Evolutionary conservation across 2,329 filamentous ascomycete genomes (phyloP), one percentile per base, ranked within the genome.

Genomic region (Torrubiellomyces zombiae): DNA sequence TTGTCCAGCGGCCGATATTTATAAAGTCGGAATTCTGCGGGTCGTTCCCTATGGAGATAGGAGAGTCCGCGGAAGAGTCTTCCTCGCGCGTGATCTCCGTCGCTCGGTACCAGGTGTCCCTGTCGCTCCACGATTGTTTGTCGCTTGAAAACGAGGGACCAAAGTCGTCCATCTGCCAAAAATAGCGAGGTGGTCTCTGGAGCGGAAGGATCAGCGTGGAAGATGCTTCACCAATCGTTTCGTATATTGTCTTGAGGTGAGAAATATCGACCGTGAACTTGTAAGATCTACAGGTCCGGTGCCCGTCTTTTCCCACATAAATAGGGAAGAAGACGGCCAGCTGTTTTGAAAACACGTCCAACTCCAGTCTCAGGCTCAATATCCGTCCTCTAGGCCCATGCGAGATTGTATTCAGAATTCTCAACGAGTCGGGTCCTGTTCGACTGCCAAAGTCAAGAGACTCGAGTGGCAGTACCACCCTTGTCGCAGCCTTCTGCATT

Each of bases 361-460:
- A 25, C 22, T 46, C 42, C 8, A 55, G 18, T 10, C 32, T 39
- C 5, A 52, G 15, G 2, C 35, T 31, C 2, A 28, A 28, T n/a
- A n/a, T n/a, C n/a, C n/a, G n/a, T n/a, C n/a, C n/a, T n/a, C n/a
- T n/a, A 5, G 22, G 7, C 3, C 28, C 25, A 3, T 28, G 14
- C 4, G 20, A 18, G n/a, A 47, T 17, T 1, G 38, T 35, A 26
- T 61, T 62, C 58, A 79, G 66, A 7, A 57, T 46, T 42, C 73
- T 63, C 58, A 83, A 69, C 0, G 55, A 53, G 3, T 48, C 51
- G 4, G 64, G 58, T 1, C 58, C 48, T 2, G 60, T 37, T 48
- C 70, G 58, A 20, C 69, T 53, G 0, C 79, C 77, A 35, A 83
- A 75, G 11, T 69, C 60, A 2, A 83, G 38, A 0, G 49, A 51